Percentiles rank a stretch among this genome's conserved stretches.
phyloP scores from a whole-genome alignment of 2,329 filamentous ascomycete species.

The Fusarium redolens region DNA sequence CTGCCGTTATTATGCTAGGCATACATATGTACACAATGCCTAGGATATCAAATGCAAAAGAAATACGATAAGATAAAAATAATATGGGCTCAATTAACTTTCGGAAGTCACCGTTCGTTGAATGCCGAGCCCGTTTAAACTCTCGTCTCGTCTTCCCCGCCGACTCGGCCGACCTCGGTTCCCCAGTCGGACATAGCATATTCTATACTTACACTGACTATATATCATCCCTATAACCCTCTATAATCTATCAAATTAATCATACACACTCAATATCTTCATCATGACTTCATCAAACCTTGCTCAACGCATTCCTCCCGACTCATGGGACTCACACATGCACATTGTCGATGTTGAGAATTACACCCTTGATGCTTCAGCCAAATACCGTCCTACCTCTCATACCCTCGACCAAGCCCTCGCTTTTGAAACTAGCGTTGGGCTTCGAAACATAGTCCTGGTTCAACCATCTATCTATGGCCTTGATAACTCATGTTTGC shows the following conservation, averaged over 20 bases:
- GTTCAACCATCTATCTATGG: constrained; percentile 73
- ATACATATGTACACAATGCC: background rate
- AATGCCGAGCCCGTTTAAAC: constrained; percentile 4
- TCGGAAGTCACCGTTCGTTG: background rate
- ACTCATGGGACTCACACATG: constrained; percentile 72
- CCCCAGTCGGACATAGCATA: background rate
- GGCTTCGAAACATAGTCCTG: constrained; percentile 66
- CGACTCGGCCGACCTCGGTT: constrained; percentile 29
- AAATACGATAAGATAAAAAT: background rate
- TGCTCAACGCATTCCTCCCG: constrained; percentile 50
- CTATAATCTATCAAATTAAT: background rate
- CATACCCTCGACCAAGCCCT: constrained; percentile 64
- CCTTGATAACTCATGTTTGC: constrained; percentile 67
- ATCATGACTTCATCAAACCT: constrained; percentile 19
- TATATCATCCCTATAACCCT: background rate
- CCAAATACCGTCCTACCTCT: constrained; percentile 62
- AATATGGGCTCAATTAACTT: background rate
- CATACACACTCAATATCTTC: background rate
- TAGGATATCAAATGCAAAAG: background rate
- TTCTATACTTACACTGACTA: background rate
- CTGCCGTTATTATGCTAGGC: background rate
- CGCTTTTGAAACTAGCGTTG: constrained; percentile 61
- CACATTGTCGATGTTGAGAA: constrained; percentile 66
- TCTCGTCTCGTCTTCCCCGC: constrained; percentile 9
- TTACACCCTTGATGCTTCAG: constrained; percentile 61